Percentiles rank a stretch among this genome's conserved stretches.
Evolutionary conservation across 139 green algal genomes (phyloP).

Genomic region (Tetradesmus lagerheimii): DNA sequence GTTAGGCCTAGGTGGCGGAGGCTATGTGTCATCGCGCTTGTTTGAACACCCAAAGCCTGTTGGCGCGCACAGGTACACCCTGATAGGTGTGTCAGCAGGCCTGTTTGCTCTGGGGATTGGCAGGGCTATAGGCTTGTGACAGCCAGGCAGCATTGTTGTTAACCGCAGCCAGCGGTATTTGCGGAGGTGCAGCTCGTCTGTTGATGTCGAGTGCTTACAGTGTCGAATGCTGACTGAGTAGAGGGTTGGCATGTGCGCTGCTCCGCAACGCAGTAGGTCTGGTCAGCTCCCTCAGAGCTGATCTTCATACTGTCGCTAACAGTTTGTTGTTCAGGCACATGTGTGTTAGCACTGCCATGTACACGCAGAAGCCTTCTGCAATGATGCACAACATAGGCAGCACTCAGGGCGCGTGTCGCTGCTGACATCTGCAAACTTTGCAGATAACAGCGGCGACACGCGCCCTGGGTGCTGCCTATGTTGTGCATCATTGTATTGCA

Average conservation of each 20-base stretch:
- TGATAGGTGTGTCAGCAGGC: conserved; percentile 50
- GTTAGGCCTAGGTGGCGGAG: conserved; percentile 59
- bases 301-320: no score
- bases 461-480: no score
- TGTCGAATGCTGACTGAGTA: not conserved
- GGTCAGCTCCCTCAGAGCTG: not conserved
- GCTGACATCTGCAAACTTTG: no score
- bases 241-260: not conserved
- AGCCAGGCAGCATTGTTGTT: not conserved
- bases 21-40: conserved; percentile 54
- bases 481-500: no score
- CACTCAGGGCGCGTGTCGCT: no score
- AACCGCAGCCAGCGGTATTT: not conserved
- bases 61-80: conserved; percentile 48
- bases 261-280: no score
- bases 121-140: conserved; percentile 47
- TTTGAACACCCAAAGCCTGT: conserved; percentile 52
- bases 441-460: no score
- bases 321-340: no score
- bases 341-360: no score
- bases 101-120: conserved; percentile 59
- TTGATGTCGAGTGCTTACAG: not conserved
- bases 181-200: not conserved
- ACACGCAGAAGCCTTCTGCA: no score
- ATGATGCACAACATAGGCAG: no score